Evolutionary conservation across 306 rosid species (phyloP), one percentile per base, ranked within the genome.

Genomic region (Calophaca sinica): DNA sequence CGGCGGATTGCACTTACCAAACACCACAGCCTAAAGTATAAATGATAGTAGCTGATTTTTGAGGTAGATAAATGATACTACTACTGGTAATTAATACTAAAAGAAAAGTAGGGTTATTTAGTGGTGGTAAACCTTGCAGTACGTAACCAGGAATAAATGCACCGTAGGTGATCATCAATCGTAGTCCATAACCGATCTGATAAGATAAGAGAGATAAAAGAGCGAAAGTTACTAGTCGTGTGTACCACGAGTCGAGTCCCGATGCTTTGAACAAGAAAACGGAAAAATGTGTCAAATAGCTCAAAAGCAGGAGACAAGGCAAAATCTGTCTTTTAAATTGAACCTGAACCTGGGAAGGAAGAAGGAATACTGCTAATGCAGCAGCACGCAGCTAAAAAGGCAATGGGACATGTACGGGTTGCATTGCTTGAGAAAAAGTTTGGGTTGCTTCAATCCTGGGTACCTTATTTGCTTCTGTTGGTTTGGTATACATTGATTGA

Each of bases 241-340:
- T 9, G 50, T 6, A 48, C 65, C 28, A 62, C 53, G 36, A 33
- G 4, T 2, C 36, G 69, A 71, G 58, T 76, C 38, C 54, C 80
- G 66, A 77, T 64, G 82, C 52, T 70, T 62, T 52, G 46, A 66
- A 68, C 73, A 82, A 63, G 53, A 50, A 57, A 60, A 46, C 48
- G 54, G 78, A 72, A 76, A 77, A 74, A 7, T 39, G 74, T 73
- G 78, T 62, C 71, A 58, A 74, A 49, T 45, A 53, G 53, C 14
- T 61, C 26, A 46, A 68, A 63, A 59, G 58, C 13, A 80, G 79
- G 84, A 75, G 80, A 82, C 88, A 70, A 26, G 33, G 68, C 62
- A 61, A 84, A 55, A 4, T 66, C 33, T 66, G 53, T 2, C 7
- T 31, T 31, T 73, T 13, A 10, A 55, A 67, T 62, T 59, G 70